These are phyloP conservation scores for Penicillium parvum DNA, from an alignment of 495 filamentous ascomycete species.

Conservation along the genomic window DNA sequence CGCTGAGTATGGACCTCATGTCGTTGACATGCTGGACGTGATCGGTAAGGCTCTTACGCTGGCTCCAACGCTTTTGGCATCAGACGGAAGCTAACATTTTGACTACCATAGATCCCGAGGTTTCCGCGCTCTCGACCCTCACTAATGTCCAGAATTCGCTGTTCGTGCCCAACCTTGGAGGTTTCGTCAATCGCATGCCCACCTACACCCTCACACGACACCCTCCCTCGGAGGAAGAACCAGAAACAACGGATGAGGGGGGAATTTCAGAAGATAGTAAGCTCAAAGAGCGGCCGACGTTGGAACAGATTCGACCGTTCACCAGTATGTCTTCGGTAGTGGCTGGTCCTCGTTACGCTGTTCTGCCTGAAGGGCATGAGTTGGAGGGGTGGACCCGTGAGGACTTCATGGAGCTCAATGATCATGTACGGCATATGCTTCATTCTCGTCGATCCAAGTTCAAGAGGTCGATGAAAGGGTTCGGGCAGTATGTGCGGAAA, in stretches of 20 bases:
- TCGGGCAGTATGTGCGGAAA: slow-evolving; percentile 65
- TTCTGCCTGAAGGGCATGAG: slow-evolving; percentile 52
- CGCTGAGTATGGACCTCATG: slow-evolving; percentile 50
- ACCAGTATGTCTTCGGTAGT: slow-evolving; percentile 34
- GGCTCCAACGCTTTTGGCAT: neutral
- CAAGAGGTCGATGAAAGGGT: slow-evolving; percentile 69
- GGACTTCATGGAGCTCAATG: slow-evolving; percentile 68
- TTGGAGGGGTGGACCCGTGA: slow-evolving; percentile 65
- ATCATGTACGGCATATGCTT: slow-evolving; percentile 77
- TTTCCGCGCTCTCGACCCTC: slow-evolving; percentile 66
- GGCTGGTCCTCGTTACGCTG: slow-evolving; percentile 34
- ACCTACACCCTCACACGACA: slow-evolving; percentile 65
- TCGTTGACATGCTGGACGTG: slow-evolving; percentile 68
- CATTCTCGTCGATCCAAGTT: slow-evolving; percentile 73
- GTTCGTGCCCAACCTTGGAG: slow-evolving; percentile 66
- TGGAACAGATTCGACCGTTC: slow-evolving; percentile 26
- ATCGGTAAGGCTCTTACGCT: slow-evolving; percentile 50
- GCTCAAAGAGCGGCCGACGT: slow-evolving; percentile 19
- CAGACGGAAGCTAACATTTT: neutral
- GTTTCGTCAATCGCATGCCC: slow-evolving; percentile 62
- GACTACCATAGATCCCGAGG: slow-evolving; percentile 59
- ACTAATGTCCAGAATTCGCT: slow-evolving; percentile 79
- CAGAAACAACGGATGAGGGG: slow-evolving; percentile 29
- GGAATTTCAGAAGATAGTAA: slow-evolving; percentile 23
- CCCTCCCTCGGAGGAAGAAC: slow-evolving; percentile 30